These are phyloP conservation scores for Flagelloscypha sp. DNA, from an alignment of 768 basidiomycete genomes.

Conservation along the genomic window DNA sequence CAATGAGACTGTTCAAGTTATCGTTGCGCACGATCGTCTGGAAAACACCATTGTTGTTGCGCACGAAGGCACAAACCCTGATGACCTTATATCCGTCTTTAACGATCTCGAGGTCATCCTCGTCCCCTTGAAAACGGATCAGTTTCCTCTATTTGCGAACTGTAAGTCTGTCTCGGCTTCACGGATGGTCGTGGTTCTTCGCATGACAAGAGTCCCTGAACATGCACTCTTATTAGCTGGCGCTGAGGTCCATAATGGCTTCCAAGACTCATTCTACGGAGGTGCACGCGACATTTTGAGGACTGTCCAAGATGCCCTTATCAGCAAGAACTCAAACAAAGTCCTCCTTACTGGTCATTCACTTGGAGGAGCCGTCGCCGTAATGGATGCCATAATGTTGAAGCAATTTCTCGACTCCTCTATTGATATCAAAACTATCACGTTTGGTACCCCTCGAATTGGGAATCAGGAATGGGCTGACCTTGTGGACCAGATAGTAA, in stretches of 20 bases:
- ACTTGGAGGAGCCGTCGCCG: slow-evolving; percentile 39
- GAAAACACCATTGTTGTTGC: slow-evolving; percentile 29
- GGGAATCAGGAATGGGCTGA: slow-evolving; percentile 38
- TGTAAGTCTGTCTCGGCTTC: slow-evolving; percentile 13
- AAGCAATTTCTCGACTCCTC: slow-evolving; percentile 25
- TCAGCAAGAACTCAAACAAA: slow-evolving; percentile 20
- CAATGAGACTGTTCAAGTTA: slow-evolving; percentile 24
- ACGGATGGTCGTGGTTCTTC: neutral
- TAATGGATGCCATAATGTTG: slow-evolving; percentile 35
- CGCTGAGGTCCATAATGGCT: slow-evolving; percentile 31
- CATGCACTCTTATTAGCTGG: too few relatives aligned
- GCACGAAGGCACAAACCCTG: slow-evolving; percentile 32
- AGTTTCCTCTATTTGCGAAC: slow-evolving; percentile 19
- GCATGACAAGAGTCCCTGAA: neutral
- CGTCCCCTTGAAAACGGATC: slow-evolving; percentile 20
- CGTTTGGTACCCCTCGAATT: slow-evolving; percentile 36
- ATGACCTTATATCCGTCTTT: slow-evolving; percentile 24
- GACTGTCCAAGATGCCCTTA: slow-evolving; percentile 21
- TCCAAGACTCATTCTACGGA: slow-evolving; percentile 29
- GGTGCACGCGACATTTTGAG: slow-evolving; percentile 27
- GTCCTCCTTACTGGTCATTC: slow-evolving; percentile 33
- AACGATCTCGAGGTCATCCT: slow-evolving; percentile 26
- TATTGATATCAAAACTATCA: slow-evolving; percentile 23
- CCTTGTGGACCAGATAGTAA: slow-evolving; percentile 28
- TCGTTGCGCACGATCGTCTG: slow-evolving; percentile 27